Evolutionary conservation across 2,329 filamentous ascomycete genomes (phyloP), one percentile per base, ranked within the genome.

Genomic region (Nothophoma quercina): DNA sequence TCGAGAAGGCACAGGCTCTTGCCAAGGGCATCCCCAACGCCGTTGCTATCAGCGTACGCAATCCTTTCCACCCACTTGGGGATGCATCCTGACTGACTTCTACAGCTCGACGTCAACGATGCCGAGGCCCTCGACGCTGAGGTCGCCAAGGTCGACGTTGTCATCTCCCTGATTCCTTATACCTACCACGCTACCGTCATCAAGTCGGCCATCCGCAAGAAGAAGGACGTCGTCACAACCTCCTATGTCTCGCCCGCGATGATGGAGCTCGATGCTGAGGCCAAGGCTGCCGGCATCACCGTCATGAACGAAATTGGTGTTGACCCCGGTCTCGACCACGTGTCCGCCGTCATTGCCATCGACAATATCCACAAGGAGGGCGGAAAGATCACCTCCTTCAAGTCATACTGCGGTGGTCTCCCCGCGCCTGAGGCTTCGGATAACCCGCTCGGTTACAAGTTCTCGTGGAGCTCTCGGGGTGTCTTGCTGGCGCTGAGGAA

Each of bases 201-300:
- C 85, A 93, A 96, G 84, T 87, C 89, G 28, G 93, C 92, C 59
- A 97, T 98, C 78, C 85, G 88, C 69, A 85, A 88, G 69, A 97
- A 96, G 89, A 96, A 93, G 84, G 81, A 98, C 80, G 92, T 98
- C 56, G 93, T 98, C 70, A 97, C 93, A 53, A 97, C 93, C 23
- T 91, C 87, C 62, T 98, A 98, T 73, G 90, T 96, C 63, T 96
- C 90, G 4, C 91, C 91, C 3, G 90, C 91, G 61, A 97, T 97
- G 92, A 77, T 88, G 79, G 93, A 93, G 80, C 86, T 98, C 42
- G 89, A 97, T 69, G 81, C 87, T 67, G 81, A 88, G 66, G 86
- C 84, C 74, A 96, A 96, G 83, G 89, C 88, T 59, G 93, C 93
- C 15, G 93, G 92, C 56, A 97, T 97, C 73, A 96, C 91, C 9